Base-by-base conservation (phyloP, 1,284 basidiomycete genomes). In the Boletus sp. region DNA sequence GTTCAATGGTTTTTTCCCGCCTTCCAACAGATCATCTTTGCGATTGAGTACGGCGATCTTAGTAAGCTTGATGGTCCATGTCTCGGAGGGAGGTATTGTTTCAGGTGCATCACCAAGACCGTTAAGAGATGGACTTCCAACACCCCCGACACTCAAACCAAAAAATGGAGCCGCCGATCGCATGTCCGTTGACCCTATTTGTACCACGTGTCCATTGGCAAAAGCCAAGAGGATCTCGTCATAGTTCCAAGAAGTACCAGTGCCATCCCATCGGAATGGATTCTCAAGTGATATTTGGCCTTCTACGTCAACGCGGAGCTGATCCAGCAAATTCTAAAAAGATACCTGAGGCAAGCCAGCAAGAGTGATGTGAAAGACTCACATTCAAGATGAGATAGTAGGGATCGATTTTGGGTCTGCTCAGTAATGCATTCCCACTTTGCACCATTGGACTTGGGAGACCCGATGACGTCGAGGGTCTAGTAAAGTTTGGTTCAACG, bases 321-420 rank as follows among this genome's bases (percentile, higher is more conserved):
- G 81, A 44, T 75, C 77, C 13, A 94, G 75, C 41, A 85, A 70
- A 57, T 87, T 81, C 79, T 90, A 61, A 14, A 44, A 49, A 39
- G 44, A 56, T 19, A 17, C 38, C 8, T 56, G 17, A 51, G 44
- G 47, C 1, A 54, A 51, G 34, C 40, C 8, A 26, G 30, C 25
- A 39, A 34, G 22, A 48, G 19, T 16, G 14, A 8, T 42, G 26
- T 9, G 3, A 33, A 47, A 30, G n/a, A 61, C 78, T 61, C 62
- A 88, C 88, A 63, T 82, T 80, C 14, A 81, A 81, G 56, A 98
- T 97, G 46, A 96, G 78, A 65, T 87, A 88, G 70, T 98, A 98
- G 2, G 92, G 89, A 65, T 98, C 94, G 33, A 95, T 77, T 69
- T 87, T 92, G 58, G 75, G 74, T 57, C 78, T 83, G 49, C 75